phyloP scores from a whole-genome alignment of 345 rosid species.

The Anastatica hierochuntica region DNA sequence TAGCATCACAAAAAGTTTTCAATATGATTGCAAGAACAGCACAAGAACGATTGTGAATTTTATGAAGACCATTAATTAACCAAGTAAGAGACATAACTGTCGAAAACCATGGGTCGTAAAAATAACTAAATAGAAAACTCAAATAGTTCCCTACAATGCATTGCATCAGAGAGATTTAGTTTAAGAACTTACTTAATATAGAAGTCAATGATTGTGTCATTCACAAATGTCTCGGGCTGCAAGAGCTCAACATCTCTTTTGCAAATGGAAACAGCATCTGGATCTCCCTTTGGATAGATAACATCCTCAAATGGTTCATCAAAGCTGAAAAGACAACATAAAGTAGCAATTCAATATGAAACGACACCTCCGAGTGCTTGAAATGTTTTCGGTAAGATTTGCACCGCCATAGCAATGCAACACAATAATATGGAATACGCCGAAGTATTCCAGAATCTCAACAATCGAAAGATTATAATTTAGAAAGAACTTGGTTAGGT shows the following conservation, averaged over 20 bases:
- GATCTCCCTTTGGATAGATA: slow-evolving; percentile 83
- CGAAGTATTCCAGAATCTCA: slow-evolving; percentile 2
- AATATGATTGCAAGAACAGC: slow-evolving; percentile 15
- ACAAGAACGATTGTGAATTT: background rate
- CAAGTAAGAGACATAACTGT: slow-evolving; percentile 1
- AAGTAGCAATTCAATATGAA: slow-evolving; percentile 9
- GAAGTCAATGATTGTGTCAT: slow-evolving; percentile 97
- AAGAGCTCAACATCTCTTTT: slow-evolving; percentile 92
- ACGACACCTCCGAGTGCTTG: slow-evolving; percentile 1
- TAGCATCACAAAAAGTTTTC: slow-evolving; percentile 7
- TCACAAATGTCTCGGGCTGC: slow-evolving; percentile 87
- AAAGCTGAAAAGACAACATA: slow-evolving; percentile 48
- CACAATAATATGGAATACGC: background rate
- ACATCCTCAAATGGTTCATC: slow-evolving; percentile 80
- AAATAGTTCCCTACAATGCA: slow-evolving; percentile 1
- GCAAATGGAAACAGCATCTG: slow-evolving; percentile 85
- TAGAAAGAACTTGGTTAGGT: no score
- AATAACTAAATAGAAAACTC: background rate
- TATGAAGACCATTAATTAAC: background rate
- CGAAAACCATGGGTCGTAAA: background rate
- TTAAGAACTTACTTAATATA: slow-evolving; percentile 73
- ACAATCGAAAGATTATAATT: no score
- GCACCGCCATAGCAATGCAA: slow-evolving; percentile 3
- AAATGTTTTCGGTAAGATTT: background rate
- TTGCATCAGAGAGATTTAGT: slow-evolving; percentile 8